phyloP scores from a whole-genome alignment of 495 filamentous ascomycete species.

The Xylaria curta region DNA sequence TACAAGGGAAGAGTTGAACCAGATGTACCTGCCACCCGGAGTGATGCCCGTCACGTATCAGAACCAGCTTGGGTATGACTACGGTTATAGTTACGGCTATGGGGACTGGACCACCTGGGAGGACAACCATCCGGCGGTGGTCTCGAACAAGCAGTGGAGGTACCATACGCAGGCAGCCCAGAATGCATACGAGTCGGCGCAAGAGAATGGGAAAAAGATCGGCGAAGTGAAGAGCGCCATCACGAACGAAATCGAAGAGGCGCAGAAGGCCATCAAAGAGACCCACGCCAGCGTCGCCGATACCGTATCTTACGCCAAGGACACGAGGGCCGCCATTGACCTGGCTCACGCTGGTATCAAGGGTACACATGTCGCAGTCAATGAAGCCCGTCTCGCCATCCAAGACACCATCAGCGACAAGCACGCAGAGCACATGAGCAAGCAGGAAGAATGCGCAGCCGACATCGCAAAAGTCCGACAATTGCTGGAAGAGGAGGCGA shows the following conservation, averaged over 20 bases:
- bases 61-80: not conserved
- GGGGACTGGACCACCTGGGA: slow-evolving; percentile 17
- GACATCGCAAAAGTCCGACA: slow-evolving; percentile 34
- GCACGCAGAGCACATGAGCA: slow-evolving; percentile 28
- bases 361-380: slow-evolving; percentile 13
- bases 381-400: slow-evolving; percentile 16
- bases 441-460: slow-evolving; percentile 35
- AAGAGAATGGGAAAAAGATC: slow-evolving; percentile 33
- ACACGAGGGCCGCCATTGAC: slow-evolving; percentile 28
- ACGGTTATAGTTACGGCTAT: slow-evolving; percentile 11
- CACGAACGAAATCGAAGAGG: slow-evolving; percentile 25
- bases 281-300: slow-evolving; percentile 27
- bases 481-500: slow-evolving; percentile 36
- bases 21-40: not conserved
- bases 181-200: slow-evolving; percentile 17
- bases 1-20: slow-evolving; percentile 4
- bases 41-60: not conserved
- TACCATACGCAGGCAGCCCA: slow-evolving; percentile 7
- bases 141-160: slow-evolving; percentile 16
- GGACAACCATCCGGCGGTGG: slow-evolving; percentile 9
- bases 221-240: slow-evolving; percentile 29
- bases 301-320: slow-evolving; percentile 12
- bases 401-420: slow-evolving; percentile 33
- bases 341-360: slow-evolving; percentile 30
- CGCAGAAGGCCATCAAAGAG: slow-evolving; percentile 31